Conservation (phyloP, 2,329 filamentous ascomycete genomes). For the Sordariomycetes sp. region DNA sequence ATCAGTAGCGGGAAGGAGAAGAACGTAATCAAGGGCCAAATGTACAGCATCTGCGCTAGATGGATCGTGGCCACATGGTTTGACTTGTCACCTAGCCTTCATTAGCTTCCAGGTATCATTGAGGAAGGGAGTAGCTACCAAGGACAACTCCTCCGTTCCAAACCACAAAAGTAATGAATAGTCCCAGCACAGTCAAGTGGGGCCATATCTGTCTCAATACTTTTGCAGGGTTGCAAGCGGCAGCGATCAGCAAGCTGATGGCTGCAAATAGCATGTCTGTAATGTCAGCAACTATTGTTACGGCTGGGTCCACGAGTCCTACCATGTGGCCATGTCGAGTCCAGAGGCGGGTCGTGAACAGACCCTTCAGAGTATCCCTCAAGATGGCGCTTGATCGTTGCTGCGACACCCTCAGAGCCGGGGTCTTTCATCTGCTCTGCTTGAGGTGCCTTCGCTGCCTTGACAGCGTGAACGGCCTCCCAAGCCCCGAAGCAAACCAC, state of each 20-base stretch:
- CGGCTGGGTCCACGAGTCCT: conserved; percentile 3
- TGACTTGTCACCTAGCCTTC: conserved; percentile 69
- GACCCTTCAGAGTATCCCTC: conserved; percentile 39
- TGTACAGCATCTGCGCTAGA: conserved; percentile 85
- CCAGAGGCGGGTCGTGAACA: conserved; percentile 45
- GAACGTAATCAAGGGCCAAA: conserved; percentile 84
- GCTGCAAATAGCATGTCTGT: conserved; percentile 46
- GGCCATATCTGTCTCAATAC: conserved; percentile 45
- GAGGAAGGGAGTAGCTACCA: conserved; percentile 38
- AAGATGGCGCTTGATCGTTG: conserved; percentile 26
- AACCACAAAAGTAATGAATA: conserved; percentile 66
- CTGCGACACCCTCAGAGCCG: conserved; percentile 18
- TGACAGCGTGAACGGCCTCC: conserved; percentile 43
- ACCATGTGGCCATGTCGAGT: conserved; percentile 41
- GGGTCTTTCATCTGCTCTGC: conserved; percentile 20
- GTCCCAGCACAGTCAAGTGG: conserved; percentile 50
- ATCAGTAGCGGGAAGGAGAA: conserved; percentile 77
- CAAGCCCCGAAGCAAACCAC: conserved; percentile 64
- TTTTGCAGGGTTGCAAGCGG: conserved; percentile 34
- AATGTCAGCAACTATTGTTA: too few species aligned
- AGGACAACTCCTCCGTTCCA: conserved; percentile 93
- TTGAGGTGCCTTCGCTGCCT: conserved; percentile 34
- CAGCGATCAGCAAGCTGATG: conserved; percentile 55
- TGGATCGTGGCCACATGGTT: conserved; percentile 90
- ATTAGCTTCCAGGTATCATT: conserved; percentile 7